phyloP scores from a whole-genome alignment of 805 yeast species.

The Wickerhamiella hasegawae region DNA sequence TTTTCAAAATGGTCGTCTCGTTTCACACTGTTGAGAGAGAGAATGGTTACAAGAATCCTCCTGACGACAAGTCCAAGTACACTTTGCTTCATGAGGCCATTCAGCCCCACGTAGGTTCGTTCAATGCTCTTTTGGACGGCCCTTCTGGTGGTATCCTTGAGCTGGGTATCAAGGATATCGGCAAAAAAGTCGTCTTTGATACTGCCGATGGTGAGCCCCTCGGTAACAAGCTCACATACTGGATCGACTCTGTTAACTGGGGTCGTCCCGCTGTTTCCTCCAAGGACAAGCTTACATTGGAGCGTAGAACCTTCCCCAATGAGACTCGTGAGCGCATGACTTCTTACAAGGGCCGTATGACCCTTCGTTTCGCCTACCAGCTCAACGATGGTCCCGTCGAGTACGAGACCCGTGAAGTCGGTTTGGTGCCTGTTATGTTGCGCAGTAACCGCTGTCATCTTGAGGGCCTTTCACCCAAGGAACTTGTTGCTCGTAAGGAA shows the following conservation, averaged over 20 bases:
- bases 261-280: constrained; percentile 71
- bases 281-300: constrained; percentile 55
- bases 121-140: constrained; percentile 87
- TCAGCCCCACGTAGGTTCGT: constrained; percentile 88
- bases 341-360: constrained; percentile 62
- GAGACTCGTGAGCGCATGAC: constrained; percentile 83
- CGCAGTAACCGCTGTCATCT: constrained; percentile 84
- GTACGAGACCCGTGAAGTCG: constrained; percentile 73
- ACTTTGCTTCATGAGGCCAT: constrained; percentile 82
- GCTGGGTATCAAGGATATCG: constrained; percentile 77
- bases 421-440: constrained; percentile 83
- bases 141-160: constrained; percentile 73
- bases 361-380: constrained; percentile 68
- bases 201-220: constrained; percentile 47
- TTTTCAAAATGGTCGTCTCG: constrained; percentile 21
- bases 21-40: constrained; percentile 82
- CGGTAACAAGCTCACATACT: constrained; percentile 69
- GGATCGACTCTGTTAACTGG: constrained; percentile 80
- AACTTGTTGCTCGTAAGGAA: constrained; percentile 63
- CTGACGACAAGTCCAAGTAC: constrained; percentile 66
- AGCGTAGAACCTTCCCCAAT: constrained; percentile 66
- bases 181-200: constrained; percentile 72
- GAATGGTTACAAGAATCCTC: constrained; percentile 70
- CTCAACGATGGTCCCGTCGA: constrained; percentile 79
- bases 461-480: constrained; percentile 65